Base-by-base conservation (phyloP, 306 rosid genomes). In the Pueraria montana region DNA sequence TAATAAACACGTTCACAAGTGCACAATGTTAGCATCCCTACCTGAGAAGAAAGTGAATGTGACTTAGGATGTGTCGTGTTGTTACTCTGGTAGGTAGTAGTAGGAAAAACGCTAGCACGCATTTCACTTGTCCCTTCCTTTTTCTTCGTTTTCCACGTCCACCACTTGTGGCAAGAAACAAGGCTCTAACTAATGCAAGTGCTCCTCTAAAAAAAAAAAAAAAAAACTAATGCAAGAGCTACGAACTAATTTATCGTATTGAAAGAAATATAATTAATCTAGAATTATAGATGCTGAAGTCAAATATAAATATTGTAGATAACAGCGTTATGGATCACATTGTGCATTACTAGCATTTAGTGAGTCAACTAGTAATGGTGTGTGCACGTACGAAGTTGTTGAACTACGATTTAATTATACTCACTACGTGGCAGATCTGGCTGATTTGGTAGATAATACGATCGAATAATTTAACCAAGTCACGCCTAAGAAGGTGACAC, bases 401-500 rank as follows among this genome's bases (percentile, higher is more conserved):
- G 82, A 84, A 27, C 81, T 46, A 78, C 20, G 65, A 55, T 72
- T 77, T 72, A 32, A 84, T 84, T 66, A 65, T 76, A 21, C 16
- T 36, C 34, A 77, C 62, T 74, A 81, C 82, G 79, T 87, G 88
- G 80, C 79, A 66, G 14, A 68, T 59, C 8, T 83, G 10, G 14
- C 53, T 68, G 87, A 69, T 77, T 77, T 80, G 78, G 87, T 76
- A 32, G 72, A 78, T 86, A 70, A 82, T 72, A 64, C 17, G 59
- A 61, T 73, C 46, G 61, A 12, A n/a, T 58, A 71, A 87, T 87
- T 76, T 45, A 87, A 62, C 76, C 30, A 72, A 77, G 46, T 81
- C 87, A 87, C 85, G 84, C 67, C 17, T 42, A 27, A 74, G 66
- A 10, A 46, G 48, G 6, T 55, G 53, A 53, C 75, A 24, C 75